Evolutionary conservation across 1,284 basidiomycete species (phyloP), one percentile per base, ranked within the genome.

Genomic region (Malassezia psittaci): DNA sequence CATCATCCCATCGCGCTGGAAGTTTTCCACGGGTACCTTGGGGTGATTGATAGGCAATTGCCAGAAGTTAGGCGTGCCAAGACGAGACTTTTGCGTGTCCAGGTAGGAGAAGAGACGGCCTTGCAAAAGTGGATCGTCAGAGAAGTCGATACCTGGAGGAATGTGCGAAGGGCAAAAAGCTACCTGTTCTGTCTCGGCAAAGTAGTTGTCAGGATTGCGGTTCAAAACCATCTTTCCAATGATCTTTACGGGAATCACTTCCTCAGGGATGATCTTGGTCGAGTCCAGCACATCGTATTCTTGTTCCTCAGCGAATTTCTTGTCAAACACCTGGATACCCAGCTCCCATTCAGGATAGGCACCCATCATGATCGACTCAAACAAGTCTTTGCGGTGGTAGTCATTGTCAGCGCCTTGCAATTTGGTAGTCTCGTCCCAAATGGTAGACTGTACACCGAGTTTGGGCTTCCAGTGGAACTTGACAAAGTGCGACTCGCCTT

Each of bases 21-120:
- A 93, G 82, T 90, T 91, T 55, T 83, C 82, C 37, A 61, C 74
- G 3, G 84, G 83, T 41, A 78, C 79, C 52, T 85, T 69, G 1
- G 87, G 85, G n/a, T 82, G 80, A 74, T 96, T 94, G 72, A 91
- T 85, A 4, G 90, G 90, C 12, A 96, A 79, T 74, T 93, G 88
- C 67, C 84, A 76, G 79, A 93, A 91, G 81, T 94, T 94, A 6
- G 43, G 4, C 13, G 52, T 42, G 35, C 88, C 88, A 43, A 90
- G 83, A 70, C 78, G 74, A 59, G 78, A 76, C 16, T 75, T 70
- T 29, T 77, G 75, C 0, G 76, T 74, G 62, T 76, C 76, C 64
- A 54, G 21, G 80, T 96, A 96, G 10, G 88, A 88, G 83, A 93
- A 94, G 39, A 94, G 81, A 60, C 90, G 87, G 29, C 85, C 85